Conservation (phyloP, 2,329 filamentous ascomycete species). For the Aureobasidium vineae region DNA sequence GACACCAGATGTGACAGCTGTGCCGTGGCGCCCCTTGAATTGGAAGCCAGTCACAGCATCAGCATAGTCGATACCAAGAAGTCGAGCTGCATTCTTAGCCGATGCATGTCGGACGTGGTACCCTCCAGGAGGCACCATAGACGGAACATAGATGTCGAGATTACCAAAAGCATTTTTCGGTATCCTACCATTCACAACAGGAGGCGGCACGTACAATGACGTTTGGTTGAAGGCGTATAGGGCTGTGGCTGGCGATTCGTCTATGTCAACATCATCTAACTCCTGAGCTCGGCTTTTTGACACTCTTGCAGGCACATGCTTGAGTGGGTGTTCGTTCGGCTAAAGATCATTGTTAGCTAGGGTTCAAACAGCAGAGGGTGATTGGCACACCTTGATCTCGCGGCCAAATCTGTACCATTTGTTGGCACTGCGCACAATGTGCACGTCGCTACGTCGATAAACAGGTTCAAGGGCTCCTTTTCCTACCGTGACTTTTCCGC, state of each 20-base stretch:
- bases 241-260: constrained; percentile 54
- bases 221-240: constrained; percentile 64
- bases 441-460: constrained; percentile 78
- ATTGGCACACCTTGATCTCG: constrained; percentile 62
- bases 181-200: constrained; percentile 70
- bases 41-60: constrained; percentile 88
- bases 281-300: constrained; percentile 33
- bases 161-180: constrained; percentile 63
- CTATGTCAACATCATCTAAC: constrained; percentile 43
- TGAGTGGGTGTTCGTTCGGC: constrained; percentile 72
- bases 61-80: constrained; percentile 79
- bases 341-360: not conserved
- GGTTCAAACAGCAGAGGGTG: not conserved
- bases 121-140: constrained; percentile 62
- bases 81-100: constrained; percentile 67
- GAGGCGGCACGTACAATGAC: constrained; percentile 69
- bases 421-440: constrained; percentile 72
- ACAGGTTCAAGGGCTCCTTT: constrained; percentile 65
- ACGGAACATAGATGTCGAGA: constrained; percentile 62
- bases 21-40: constrained; percentile 82
- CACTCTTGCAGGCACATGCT: constrained; percentile 55
- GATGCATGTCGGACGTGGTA: constrained; percentile 57
- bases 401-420: constrained; percentile 89
- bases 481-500: constrained; percentile 74
- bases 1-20: constrained; percentile 74